phyloP scores from a whole-genome alignment of 352 stramenopile species.

The Halophytophthora batemanensis region DNA sequence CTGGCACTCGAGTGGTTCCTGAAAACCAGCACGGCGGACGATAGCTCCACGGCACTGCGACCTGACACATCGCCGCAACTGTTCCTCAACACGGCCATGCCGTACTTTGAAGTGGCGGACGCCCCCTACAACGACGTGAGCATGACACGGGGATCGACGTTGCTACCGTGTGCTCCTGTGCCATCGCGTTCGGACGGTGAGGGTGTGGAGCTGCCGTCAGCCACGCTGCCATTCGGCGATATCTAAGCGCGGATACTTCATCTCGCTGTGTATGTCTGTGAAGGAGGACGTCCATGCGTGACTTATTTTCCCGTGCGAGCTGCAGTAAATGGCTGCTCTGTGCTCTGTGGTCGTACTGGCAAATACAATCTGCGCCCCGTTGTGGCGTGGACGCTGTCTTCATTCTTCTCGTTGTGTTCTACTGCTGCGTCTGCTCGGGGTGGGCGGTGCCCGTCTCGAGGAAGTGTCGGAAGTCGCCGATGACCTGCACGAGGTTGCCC shows the following conservation, averaged over 20 bases:
- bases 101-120: slow-evolving; percentile 54
- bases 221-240: slow-evolving; percentile 28
- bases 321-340: neutral
- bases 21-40: slow-evolving; percentile 46
- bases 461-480: slow-evolving; percentile 81
- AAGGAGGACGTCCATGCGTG: slow-evolving; percentile 19
- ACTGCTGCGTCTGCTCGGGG: slow-evolving; percentile 19
- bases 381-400: slow-evolving; percentile 12
- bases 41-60: slow-evolving; percentile 27
- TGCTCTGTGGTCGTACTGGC: slow-evolving; percentile 11
- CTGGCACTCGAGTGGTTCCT: slow-evolving; percentile 63
- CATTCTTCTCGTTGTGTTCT: slow-evolving; percentile 14
- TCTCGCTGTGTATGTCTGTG: slow-evolving; percentile 11
- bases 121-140: slow-evolving; percentile 34
- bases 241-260: slow-evolving; percentile 12
- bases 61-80: slow-evolving; percentile 9
- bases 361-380: slow-evolving; percentile 27
- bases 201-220: slow-evolving; percentile 14
- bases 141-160: slow-evolving; percentile 32
- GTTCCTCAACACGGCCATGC: slow-evolving; percentile 22
- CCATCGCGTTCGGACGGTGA: slow-evolving; percentile 11
- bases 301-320: slow-evolving; percentile 21
- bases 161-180: slow-evolving; percentile 19
- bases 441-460: slow-evolving; percentile 63
- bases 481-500: slow-evolving; percentile 78